Conservation (phyloP, 352 stramenopile species). For the Phytopythium mirpurense region DNA sequence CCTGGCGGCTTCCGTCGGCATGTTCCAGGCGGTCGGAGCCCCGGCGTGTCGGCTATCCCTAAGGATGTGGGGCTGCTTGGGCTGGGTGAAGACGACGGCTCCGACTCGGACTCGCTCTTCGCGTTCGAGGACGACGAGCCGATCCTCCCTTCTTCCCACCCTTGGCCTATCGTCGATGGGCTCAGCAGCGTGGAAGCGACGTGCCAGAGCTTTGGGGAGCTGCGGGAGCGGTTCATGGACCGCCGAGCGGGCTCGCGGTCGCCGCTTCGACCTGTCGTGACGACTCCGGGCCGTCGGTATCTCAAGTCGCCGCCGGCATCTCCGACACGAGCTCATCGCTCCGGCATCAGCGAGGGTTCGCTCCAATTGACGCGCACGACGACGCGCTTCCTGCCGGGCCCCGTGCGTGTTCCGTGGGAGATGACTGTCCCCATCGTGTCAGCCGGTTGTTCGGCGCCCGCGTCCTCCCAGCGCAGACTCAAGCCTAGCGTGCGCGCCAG, state of each 20-base stretch:
- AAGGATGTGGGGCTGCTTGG: neutral
- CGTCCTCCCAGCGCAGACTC: slow-evolving; percentile 37
- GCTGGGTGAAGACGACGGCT: slow-evolving; percentile 37
- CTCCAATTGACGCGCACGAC: slow-evolving; percentile 1
- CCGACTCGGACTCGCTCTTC: slow-evolving; percentile 45
- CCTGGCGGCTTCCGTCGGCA: neutral
- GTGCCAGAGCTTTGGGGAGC: slow-evolving; percentile 19
- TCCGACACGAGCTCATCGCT: neutral
- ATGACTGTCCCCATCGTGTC: slow-evolving; percentile 44
- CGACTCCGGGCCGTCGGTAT: slow-evolving; percentile 18
- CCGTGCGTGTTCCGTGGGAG: slow-evolving; percentile 64
- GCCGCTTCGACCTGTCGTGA: slow-evolving; percentile 20
- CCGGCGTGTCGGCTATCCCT: neutral
- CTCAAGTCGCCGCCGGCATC: neutral
- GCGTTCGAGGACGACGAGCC: slow-evolving; percentile 56
- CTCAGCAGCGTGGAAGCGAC: slow-evolving; percentile 1
- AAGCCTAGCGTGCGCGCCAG: slow-evolving; percentile 56
- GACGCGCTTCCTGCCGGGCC: slow-evolving; percentile 24
- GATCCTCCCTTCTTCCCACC: slow-evolving; percentile 40
- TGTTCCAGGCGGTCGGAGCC: neutral
- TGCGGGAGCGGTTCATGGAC: slow-evolving; percentile 21
- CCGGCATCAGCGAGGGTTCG: neutral
- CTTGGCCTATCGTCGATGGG: slow-evolving; percentile 21
- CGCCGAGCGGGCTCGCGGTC: slow-evolving; percentile 8
- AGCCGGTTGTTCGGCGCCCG: neutral